A percentile compares a stretch with the other conserved stretches of the same genome.
Evolutionary conservation across 192 early-diverging fungal genomes (phyloP).

Genomic region (Helicostylum pulchrum): DNA sequence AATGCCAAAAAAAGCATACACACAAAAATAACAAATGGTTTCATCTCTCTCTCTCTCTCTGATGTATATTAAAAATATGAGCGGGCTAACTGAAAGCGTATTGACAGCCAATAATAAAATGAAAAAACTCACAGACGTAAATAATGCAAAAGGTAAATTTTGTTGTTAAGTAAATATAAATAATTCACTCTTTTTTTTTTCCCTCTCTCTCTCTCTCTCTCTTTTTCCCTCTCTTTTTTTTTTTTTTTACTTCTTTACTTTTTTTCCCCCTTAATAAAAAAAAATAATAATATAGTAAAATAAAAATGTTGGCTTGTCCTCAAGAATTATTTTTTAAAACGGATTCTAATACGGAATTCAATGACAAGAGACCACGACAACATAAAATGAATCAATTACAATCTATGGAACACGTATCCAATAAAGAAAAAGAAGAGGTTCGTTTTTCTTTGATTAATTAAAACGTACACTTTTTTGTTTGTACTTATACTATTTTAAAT

Average conservation of each 20-base stretch:
- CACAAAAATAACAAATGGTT: no score
- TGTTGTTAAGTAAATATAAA: not conserved
- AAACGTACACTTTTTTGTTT: not conserved
- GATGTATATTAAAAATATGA: no score
- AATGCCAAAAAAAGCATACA: no score
- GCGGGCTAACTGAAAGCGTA: no score
- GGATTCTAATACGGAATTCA: slow-evolving; percentile 5
- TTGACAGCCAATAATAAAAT: no score
- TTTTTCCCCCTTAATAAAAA: slow-evolving; percentile 3
- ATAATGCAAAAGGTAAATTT: not conserved
- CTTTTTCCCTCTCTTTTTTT: slow-evolving; percentile 3
- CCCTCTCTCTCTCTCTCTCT: slow-evolving; percentile 18
- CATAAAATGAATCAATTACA: slow-evolving; percentile 1
- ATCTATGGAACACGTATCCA: not conserved
- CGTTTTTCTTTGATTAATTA: not conserved
- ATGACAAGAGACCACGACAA: slow-evolving; percentile 16
- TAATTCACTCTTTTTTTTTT: slow-evolving; percentile 5
- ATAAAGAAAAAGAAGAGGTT: slow-evolving; percentile 30
- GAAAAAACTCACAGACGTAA: no score
- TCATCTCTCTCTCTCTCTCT: no score
- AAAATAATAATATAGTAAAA: not conserved
- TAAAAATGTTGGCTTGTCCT: slow-evolving; percentile 30
- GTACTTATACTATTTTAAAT: not conserved
- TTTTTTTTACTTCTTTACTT: slow-evolving; percentile 1
- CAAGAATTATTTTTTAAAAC: slow-evolving; percentile 33